Conservation (phyloP, 805 yeast species). For the Ogataea henricii region DNA sequence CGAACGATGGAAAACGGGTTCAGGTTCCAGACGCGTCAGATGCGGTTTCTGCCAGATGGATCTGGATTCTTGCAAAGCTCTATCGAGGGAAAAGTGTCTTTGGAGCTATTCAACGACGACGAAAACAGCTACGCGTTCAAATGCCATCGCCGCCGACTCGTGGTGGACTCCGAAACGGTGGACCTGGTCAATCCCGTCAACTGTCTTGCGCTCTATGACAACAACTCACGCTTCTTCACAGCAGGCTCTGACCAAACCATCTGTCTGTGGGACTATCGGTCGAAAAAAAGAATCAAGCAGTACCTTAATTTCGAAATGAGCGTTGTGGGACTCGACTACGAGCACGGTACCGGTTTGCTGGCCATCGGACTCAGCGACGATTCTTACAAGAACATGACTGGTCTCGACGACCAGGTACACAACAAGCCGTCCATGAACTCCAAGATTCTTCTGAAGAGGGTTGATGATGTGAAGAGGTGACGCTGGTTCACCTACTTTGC, state of each 20-base stretch:
- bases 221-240: slow-evolving; percentile 24
- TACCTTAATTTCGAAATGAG: slow-evolving; percentile 26
- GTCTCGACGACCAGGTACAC: slow-evolving; percentile 19
- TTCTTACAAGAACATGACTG: slow-evolving; percentile 36
- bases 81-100: slow-evolving; percentile 77
- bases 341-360: slow-evolving; percentile 20
- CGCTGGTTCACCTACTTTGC: no score
- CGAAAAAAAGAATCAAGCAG: slow-evolving; percentile 32
- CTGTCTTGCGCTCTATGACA: slow-evolving; percentile 20
- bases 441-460: slow-evolving; percentile 16
- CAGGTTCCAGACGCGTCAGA: slow-evolving; percentile 60
- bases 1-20: slow-evolving; percentile 19
- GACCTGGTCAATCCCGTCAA: slow-evolving; percentile 31
- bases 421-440: slow-evolving; percentile 21
- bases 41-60: slow-evolving; percentile 56
- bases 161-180: slow-evolving; percentile 20
- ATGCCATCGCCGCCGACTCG: slow-evolving; percentile 59
- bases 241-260: slow-evolving; percentile 34
- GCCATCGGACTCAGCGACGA: slow-evolving; percentile 48
- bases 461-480: slow-evolving; percentile 8
- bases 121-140: slow-evolving; percentile 69
- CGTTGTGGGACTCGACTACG: slow-evolving; percentile 20
- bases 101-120: slow-evolving; percentile 57
- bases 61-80: slow-evolving; percentile 68
- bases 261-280: slow-evolving; percentile 35